These are phyloP conservation scores for Myriangium duriaei DNA, from an alignment of 2,329 filamentous ascomycete species.

Conservation along the genomic window DNA sequence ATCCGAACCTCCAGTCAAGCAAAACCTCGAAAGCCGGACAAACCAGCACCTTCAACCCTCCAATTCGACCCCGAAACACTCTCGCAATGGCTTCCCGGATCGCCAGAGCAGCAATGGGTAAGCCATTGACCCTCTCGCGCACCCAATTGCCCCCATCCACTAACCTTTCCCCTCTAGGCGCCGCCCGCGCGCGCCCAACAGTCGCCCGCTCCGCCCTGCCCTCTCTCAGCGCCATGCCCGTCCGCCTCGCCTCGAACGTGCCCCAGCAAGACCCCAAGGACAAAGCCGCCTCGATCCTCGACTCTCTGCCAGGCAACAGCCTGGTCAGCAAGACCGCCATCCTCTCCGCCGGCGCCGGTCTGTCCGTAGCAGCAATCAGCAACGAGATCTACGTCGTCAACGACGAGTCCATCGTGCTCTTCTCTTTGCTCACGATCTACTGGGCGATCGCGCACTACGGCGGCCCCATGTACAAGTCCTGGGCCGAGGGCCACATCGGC, in stretches of 20 bases:
- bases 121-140: slow-evolving; percentile 30
- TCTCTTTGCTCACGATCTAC: slow-evolving; percentile 91
- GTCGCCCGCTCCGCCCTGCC: slow-evolving; percentile 65
- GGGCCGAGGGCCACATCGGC: slow-evolving; percentile 76
- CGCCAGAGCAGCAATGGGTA: slow-evolving; percentile 90
- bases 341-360: slow-evolving; percentile 80
- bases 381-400: slow-evolving; percentile 99
- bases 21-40: slow-evolving; percentile 19
- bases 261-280: slow-evolving; percentile 84
- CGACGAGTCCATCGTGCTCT: slow-evolving; percentile 90
- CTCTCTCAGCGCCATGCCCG: slow-evolving; percentile 51
- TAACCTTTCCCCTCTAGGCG: slow-evolving; percentile 50
- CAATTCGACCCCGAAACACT: slow-evolving; percentile 34
- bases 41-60: not conserved
- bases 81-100: slow-evolving; percentile 91
- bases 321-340: slow-evolving; percentile 93
- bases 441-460: slow-evolving; percentile 83
- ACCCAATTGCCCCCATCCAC: slow-evolving; percentile 17
- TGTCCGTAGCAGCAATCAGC: slow-evolving; percentile 90
- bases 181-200: slow-evolving; percentile 70
- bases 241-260: slow-evolving; percentile 52
- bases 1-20: slow-evolving; percentile 13
- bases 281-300: slow-evolving; percentile 92
- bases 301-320: slow-evolving; percentile 82
- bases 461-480: slow-evolving; percentile 82